A percentile compares a stretch with the other conserved stretches of the same genome.
These are phyloP conservation scores for Capronia americana DNA, from an alignment of 2,329 filamentous ascomycete species.

Conservation along the genomic window DNA sequence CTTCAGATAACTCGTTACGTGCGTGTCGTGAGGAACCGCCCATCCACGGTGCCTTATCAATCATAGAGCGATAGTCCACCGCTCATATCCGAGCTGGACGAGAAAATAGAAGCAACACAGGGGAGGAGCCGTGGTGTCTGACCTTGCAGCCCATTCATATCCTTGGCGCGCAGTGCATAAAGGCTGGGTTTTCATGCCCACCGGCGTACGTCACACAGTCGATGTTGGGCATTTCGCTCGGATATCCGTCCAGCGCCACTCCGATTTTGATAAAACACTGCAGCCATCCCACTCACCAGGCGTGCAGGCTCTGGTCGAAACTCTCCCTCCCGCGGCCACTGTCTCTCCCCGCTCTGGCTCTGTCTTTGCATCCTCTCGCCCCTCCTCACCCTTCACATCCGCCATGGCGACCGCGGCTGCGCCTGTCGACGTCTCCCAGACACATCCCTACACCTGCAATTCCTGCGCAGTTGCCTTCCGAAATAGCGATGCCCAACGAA, in stretches of 20 bases:
- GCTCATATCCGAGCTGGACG: neutral
- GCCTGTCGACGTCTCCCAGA: slow-evolving; percentile 34
- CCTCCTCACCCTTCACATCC: slow-evolving; percentile 10
- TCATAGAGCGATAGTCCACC: neutral
- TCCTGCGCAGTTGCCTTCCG: slow-evolving; percentile 97
- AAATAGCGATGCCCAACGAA: slow-evolving; percentile 88
- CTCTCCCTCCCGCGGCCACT: neutral
- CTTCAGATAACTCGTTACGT: neutral
- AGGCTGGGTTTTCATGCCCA: neutral
- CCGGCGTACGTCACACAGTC: neutral
- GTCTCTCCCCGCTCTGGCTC: slow-evolving; percentile 6
- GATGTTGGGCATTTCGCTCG: neutral
- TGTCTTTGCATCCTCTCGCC: neutral
- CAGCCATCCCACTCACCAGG: slow-evolving; percentile 21
- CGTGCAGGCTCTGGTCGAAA: neutral
- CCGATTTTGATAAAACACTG: neutral
- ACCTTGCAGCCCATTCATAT: neutral
- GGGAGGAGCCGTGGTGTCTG: neutral
- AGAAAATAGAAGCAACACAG: neutral
- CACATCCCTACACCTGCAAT: slow-evolving; percentile 91
- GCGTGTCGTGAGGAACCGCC: no score
- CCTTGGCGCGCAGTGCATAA: neutral
- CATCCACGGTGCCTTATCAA: neutral
- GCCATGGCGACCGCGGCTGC: slow-evolving; percentile 32
- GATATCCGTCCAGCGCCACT: slow-evolving; percentile 1